phyloP scores from a whole-genome alignment of 306 rosid genomes.

The Cicer yamashitae region DNA sequence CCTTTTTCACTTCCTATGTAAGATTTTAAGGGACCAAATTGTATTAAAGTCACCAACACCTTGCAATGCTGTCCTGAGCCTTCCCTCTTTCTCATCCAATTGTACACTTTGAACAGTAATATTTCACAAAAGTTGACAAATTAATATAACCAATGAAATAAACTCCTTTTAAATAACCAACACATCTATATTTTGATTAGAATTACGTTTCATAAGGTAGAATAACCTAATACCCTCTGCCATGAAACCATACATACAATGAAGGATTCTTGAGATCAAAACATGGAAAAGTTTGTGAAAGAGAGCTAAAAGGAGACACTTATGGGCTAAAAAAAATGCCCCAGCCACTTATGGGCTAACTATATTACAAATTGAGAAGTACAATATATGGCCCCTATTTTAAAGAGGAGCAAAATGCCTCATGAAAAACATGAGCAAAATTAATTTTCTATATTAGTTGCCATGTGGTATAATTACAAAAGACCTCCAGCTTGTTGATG shows the following conservation, averaged over 20 bases:
- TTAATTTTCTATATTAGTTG: slow-evolving; percentile 34
- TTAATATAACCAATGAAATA: neutral
- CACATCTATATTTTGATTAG: neutral
- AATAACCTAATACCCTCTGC: neutral
- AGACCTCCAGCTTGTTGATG: slow-evolving; percentile 36
- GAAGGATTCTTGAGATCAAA: neutral
- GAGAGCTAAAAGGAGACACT: neutral
- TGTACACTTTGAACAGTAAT: neutral
- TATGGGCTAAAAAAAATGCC: no score
- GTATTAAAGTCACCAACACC: neutral
- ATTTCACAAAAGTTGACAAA: neutral
- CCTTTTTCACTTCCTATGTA: slow-evolving; percentile 42
- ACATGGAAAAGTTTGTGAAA: neutral
- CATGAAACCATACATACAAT: neutral
- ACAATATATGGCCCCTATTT: slow-evolving; percentile 24
- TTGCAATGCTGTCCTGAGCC: neutral
- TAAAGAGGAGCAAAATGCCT: slow-evolving; percentile 19
- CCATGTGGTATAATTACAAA: slow-evolving; percentile 48
- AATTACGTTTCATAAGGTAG: neutral
- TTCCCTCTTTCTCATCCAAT: neutral
- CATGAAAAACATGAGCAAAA: neutral
- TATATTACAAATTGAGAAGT: slow-evolving; percentile 36
- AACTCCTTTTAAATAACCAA: neutral
- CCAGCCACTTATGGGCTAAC: no score
- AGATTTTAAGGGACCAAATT: slow-evolving; percentile 19